These are phyloP conservation scores for Cystofilobasidium macerans DNA, from an alignment of 768 basidiomycete species.

Conservation along the genomic window DNA sequence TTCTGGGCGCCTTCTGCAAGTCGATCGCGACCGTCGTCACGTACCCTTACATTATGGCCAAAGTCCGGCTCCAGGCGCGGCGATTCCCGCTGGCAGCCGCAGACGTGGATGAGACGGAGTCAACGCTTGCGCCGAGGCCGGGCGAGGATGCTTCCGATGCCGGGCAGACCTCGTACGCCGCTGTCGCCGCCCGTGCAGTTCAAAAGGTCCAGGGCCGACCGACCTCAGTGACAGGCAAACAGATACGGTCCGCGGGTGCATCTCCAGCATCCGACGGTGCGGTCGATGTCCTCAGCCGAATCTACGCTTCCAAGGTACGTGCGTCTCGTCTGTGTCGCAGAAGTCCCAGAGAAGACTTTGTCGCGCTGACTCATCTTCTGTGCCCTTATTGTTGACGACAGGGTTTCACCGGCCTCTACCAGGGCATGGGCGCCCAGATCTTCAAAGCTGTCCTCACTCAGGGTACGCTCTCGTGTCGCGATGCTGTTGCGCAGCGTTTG, in stretches of 20 bases:
- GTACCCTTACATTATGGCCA: slow-evolving; percentile 62
- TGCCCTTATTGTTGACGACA: not conserved
- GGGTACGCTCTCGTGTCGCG: slow-evolving; percentile 41
- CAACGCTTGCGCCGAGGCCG: slow-evolving; percentile 14
- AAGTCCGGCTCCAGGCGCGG: slow-evolving; percentile 87
- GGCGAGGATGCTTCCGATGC: not conserved
- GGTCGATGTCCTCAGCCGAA: slow-evolving; percentile 58
- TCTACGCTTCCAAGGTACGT: slow-evolving; percentile 51
- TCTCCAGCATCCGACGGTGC: slow-evolving; percentile 40
- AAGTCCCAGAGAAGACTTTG: not conserved
- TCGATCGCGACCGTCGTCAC: slow-evolving; percentile 91
- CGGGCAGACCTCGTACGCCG: slow-evolving; percentile 9
- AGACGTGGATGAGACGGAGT: not conserved
- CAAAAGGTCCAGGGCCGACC: not conserved
- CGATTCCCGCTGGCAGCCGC: slow-evolving; percentile 38
- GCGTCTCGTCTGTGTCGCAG: not conserved
- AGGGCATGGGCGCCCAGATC: slow-evolving; percentile 96
- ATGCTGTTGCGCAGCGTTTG: too few relatives aligned
- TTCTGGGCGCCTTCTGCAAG: slow-evolving; percentile 85
- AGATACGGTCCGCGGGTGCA: too few relatives aligned
- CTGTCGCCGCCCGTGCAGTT: not conserved
- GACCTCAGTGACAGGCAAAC: not conserved
- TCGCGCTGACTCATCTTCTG: not conserved
- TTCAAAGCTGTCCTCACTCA: slow-evolving; percentile 90
- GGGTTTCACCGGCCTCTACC: slow-evolving; percentile 89